phyloP scores from a whole-genome alignment of 495 filamentous ascomycete genomes.

The Trypethelium eluteriae region DNA sequence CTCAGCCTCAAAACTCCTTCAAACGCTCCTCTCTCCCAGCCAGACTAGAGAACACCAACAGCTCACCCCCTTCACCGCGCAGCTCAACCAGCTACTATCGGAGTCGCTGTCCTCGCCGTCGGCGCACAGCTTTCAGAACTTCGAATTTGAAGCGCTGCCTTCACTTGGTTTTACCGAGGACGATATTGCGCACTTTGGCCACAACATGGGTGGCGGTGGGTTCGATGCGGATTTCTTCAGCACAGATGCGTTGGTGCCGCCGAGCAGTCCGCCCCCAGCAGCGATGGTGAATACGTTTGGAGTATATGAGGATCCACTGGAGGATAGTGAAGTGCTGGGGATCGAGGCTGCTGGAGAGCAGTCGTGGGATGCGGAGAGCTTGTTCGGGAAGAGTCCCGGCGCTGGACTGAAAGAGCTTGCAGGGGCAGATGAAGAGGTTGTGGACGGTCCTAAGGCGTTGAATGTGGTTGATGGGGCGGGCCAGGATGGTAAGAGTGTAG shows the following conservation, averaged over 20 bases:
- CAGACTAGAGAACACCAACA: slow-evolving; percentile 14
- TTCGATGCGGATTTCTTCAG: slow-evolving; percentile 6
- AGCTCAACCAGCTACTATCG: slow-evolving; percentile 49
- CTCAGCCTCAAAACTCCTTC: slow-evolving; percentile 21
- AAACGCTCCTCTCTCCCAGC: slow-evolving; percentile 21
- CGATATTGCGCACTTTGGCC: background rate
- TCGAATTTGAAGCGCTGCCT: background rate
- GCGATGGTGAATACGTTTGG: slow-evolving; percentile 5
- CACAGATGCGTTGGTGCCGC: background rate
- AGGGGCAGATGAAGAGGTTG: background rate
- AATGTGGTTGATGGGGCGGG: background rate
- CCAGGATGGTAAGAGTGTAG: background rate
- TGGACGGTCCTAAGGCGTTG: background rate
- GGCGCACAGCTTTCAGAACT: background rate
- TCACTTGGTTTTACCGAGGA: background rate
- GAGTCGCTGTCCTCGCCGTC: background rate
- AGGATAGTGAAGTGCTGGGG: background rate
- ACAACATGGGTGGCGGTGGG: background rate
- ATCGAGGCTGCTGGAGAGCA: background rate
- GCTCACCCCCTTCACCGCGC: slow-evolving; percentile 50
- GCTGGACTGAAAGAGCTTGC: background rate
- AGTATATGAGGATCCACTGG: background rate
- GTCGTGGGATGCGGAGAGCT: slow-evolving; percentile 3
- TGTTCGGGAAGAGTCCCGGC: slow-evolving; percentile 5
- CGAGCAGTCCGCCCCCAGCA: background rate